Conservation (phyloP, 2,329 filamentous ascomycete genomes). For the Xylaria sp. region DNA sequence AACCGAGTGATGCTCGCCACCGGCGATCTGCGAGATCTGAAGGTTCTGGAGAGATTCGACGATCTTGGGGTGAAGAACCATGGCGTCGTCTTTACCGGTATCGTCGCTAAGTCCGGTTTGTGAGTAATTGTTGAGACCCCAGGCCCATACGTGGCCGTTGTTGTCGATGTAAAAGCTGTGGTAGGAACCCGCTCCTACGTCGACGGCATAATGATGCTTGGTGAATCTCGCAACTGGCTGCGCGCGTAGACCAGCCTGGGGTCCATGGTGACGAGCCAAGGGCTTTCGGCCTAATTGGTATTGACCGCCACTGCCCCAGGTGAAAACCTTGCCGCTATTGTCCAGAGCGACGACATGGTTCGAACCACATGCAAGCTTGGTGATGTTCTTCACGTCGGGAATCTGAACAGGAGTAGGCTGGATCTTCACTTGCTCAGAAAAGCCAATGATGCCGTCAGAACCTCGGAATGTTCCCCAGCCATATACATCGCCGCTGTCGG, state of each 20-base stretch:
- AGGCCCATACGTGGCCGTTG: slow-evolving; percentile 67
- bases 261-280: slow-evolving; percentile 35
- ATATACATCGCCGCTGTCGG: slow-evolving; percentile 65
- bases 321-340: slow-evolving; percentile 68
- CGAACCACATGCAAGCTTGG: slow-evolving; percentile 64
- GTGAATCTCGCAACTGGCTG: slow-evolving; percentile 35
- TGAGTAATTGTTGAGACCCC: slow-evolving; percentile 74
- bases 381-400: slow-evolving; percentile 63
- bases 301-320: slow-evolving; percentile 82
- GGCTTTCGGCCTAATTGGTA: slow-evolving; percentile 70
- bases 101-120: slow-evolving; percentile 67
- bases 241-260: slow-evolving; percentile 45
- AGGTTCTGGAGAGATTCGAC: slow-evolving; percentile 66
- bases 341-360: slow-evolving; percentile 72
- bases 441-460: slow-evolving; percentile 65
- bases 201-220: slow-evolving; percentile 58
- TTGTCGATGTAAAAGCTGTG: slow-evolving; percentile 73
- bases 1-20: slow-evolving; percentile 70
- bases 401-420: slow-evolving; percentile 52
- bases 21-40: slow-evolving; percentile 69
- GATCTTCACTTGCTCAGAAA: slow-evolving; percentile 55
- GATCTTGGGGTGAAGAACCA: slow-evolving; percentile 71
- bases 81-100: slow-evolving; percentile 69
- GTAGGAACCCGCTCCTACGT: slow-evolving; percentile 65
- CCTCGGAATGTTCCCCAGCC: slow-evolving; percentile 69